These are phyloP conservation scores for Myxozyma neotropica DNA, from an alignment of 805 yeast genomes.

Conservation along the genomic window DNA sequence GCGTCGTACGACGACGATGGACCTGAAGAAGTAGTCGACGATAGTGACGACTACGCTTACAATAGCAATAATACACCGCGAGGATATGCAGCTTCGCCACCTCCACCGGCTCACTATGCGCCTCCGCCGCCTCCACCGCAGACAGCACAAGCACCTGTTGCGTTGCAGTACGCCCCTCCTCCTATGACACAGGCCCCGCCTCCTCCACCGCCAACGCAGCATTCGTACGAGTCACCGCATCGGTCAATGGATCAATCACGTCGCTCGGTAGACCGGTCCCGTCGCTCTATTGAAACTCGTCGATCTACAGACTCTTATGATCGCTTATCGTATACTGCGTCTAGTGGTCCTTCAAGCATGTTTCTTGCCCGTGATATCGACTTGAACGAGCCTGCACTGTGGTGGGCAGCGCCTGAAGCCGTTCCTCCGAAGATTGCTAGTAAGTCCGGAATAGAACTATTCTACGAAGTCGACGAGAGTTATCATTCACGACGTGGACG, in stretches of 20 bases:
- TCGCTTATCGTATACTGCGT: not conserved
- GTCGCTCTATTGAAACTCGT: slow-evolving; percentile 26
- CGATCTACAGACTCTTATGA: slow-evolving; percentile 35
- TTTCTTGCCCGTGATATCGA: slow-evolving; percentile 42
- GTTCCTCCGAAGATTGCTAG: slow-evolving; percentile 56
- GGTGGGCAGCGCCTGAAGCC: slow-evolving; percentile 67
- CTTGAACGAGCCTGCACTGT: slow-evolving; percentile 47
- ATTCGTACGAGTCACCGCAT: slow-evolving; percentile 3
- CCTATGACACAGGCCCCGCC: slow-evolving; percentile 35
- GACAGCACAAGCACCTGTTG: slow-evolving; percentile 7
- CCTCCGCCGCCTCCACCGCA: slow-evolving; percentile 23
- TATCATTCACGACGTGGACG: slow-evolving; percentile 60
- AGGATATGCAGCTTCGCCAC: slow-evolving; percentile 5
- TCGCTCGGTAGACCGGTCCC: slow-evolving; percentile 8
- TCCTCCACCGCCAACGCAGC: slow-evolving; percentile 34
- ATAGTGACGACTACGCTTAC: slow-evolving; percentile 56
- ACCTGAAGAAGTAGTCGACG: not conserved
- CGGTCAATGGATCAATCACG: slow-evolving; percentile 17
- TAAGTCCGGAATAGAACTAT: slow-evolving; percentile 48
- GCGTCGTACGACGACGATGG: slow-evolving; percentile 5
- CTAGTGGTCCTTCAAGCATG: slow-evolving; percentile 13
- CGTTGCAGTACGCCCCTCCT: slow-evolving; percentile 36
- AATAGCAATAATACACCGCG: slow-evolving; percentile 72
- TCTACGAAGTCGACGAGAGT: slow-evolving; percentile 67
- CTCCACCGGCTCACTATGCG: slow-evolving; percentile 28